A percentile compares a stretch with the other conserved stretches of the same genome.
Evolutionary conservation across 495 filamentous ascomycete genomes (phyloP).

Genomic region (Xylaria longipes): DNA sequence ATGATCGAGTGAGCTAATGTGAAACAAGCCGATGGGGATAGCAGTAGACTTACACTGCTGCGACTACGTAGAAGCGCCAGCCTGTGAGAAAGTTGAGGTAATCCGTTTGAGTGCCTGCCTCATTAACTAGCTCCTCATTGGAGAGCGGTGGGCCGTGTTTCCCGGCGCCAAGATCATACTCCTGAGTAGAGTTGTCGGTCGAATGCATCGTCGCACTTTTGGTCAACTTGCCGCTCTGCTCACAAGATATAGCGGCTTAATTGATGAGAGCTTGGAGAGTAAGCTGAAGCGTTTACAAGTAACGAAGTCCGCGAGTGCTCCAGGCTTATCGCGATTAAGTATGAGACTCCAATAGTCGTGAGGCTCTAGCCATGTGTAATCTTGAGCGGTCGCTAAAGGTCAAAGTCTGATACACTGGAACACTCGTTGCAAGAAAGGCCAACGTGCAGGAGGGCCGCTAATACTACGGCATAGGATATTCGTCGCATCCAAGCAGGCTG

Average conservation of each 20-base stretch:
- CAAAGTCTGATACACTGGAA: conserved; percentile 2
- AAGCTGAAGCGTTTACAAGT: background rate
- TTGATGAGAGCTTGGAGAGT: conserved; percentile 1
- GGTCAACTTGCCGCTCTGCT: background rate
- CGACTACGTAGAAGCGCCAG: conserved; percentile 11
- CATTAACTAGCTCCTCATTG: conserved; percentile 6
- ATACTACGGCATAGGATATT: background rate
- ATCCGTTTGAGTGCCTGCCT: conserved; percentile 1
- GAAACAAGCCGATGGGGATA: conserved; percentile 1
- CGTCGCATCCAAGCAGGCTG: too few relatives aligned
- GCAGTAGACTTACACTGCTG: conserved; percentile 11
- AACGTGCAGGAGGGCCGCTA: too few relatives aligned
- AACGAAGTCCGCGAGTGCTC: background rate
- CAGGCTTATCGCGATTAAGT: conserved; percentile 5
- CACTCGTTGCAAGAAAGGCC: background rate
- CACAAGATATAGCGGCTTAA: background rate
- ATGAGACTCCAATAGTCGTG: background rate
- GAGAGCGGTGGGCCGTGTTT: background rate
- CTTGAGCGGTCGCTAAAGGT: background rate
- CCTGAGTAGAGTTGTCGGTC: conserved; percentile 7
- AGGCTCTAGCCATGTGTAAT: background rate
- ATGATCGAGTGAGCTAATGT: conserved; percentile 5
- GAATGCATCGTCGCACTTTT: conserved; percentile 8
- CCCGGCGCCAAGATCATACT: conserved; percentile 8
- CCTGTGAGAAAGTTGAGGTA: conserved; percentile 11